These are phyloP conservation scores for Acmispon strigosus DNA, from an alignment of 306 rosid species.

Conservation along the genomic window DNA sequence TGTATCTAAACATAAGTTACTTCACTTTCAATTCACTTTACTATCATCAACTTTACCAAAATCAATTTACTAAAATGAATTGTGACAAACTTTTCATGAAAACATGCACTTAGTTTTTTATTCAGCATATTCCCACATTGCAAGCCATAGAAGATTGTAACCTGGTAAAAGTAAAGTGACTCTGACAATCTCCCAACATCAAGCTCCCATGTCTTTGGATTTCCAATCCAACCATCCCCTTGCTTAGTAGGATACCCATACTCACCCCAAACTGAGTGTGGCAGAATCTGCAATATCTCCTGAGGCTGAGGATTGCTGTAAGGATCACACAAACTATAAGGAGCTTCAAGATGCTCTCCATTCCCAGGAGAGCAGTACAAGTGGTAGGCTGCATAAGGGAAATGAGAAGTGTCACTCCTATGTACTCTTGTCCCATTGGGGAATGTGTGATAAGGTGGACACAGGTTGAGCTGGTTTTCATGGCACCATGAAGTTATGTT, in stretches of 20 bases:
- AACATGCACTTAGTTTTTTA: not conserved
- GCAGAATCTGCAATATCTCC: slow-evolving; percentile 51
- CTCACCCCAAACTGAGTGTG: slow-evolving; percentile 52
- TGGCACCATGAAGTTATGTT: slow-evolving; percentile 31
- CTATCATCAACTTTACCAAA: no score
- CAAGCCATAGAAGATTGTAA: not conserved
- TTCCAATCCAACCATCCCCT: slow-evolving; percentile 57
- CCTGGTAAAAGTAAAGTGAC: slow-evolving; percentile 54
- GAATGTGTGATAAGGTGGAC: slow-evolving; percentile 56
- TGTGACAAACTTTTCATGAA: no score
- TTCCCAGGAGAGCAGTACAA: slow-evolving; percentile 56
- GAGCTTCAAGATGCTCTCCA: slow-evolving; percentile 34
- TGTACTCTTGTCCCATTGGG: slow-evolving; percentile 36
- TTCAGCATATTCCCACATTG: not conserved
- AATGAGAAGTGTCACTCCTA: slow-evolving; percentile 30
- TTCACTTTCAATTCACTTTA: no score
- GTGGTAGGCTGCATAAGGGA: slow-evolving; percentile 54
- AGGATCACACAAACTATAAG: slow-evolving; percentile 40
- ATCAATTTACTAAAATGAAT: no score
- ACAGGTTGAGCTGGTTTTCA: slow-evolving; percentile 15
- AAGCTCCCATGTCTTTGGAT: slow-evolving; percentile 50
- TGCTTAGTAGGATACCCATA: slow-evolving; percentile 48
- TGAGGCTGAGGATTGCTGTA: slow-evolving; percentile 58
- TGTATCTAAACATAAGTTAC: no score
- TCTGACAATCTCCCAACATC: slow-evolving; percentile 59